phyloP scores from a whole-genome alignment of 768 basidiomycete genomes.

The Leccinum uliginosum region DNA sequence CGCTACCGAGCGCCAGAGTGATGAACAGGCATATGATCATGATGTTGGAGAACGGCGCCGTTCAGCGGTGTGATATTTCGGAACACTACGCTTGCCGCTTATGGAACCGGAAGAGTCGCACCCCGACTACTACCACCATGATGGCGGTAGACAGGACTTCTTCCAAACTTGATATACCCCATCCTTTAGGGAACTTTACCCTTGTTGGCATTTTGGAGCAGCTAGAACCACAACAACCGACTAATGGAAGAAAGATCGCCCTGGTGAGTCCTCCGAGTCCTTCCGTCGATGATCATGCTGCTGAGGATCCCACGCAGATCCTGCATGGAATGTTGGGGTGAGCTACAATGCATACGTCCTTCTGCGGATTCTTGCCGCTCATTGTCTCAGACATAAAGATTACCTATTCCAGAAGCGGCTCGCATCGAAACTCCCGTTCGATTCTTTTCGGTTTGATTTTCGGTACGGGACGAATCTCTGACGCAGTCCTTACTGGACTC shows the following conservation, averaged over 20 bases:
- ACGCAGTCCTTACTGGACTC: slow-evolving; percentile 1
- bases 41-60: background rate
- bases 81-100: slow-evolving; percentile 27
- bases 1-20: slow-evolving; percentile 1
- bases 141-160: slow-evolving; percentile 30
- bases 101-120: slow-evolving; percentile 8
- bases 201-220: slow-evolving; percentile 65
- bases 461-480: slow-evolving; percentile 43
- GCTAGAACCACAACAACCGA: slow-evolving; percentile 43
- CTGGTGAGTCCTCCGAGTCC: slow-evolving; percentile 51
- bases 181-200: slow-evolving; percentile 40
- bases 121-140: slow-evolving; percentile 11
- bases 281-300: slow-evolving; percentile 4
- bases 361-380: background rate
- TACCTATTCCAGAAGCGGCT: slow-evolving; percentile 78
- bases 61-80: background rate
- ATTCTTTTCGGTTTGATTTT: slow-evolving; percentile 87
- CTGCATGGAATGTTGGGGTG: slow-evolving; percentile 79
- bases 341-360: slow-evolving; percentile 17
- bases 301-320: slow-evolving; percentile 45
- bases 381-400: slow-evolving; percentile 65
- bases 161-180: slow-evolving; percentile 52
- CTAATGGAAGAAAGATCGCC: slow-evolving; percentile 57
- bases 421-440: slow-evolving; percentile 58
- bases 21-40: slow-evolving; percentile 15